These are phyloP conservation scores for Scedosporium minutisporum DNA, from an alignment of 2,329 filamentous ascomycete genomes.

Conservation along the genomic window DNA sequence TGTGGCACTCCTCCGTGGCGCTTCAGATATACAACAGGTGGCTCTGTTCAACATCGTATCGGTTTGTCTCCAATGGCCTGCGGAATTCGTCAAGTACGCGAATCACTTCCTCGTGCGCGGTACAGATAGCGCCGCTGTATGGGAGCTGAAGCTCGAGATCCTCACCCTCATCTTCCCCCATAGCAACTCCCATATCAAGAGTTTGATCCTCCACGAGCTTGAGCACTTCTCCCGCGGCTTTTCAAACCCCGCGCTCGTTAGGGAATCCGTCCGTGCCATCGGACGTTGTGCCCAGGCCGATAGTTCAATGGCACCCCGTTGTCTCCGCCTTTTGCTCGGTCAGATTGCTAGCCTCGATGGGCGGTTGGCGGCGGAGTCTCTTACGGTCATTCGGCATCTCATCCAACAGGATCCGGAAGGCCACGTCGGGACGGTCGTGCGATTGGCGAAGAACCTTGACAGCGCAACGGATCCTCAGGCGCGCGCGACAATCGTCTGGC, in stretches of 20 bases:
- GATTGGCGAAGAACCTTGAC: constrained; percentile 84
- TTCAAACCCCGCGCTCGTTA: constrained; percentile 63
- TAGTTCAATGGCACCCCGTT: constrained; percentile 60
- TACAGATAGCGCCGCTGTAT: constrained; percentile 70
- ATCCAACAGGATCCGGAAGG: constrained; percentile 82
- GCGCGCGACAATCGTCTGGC: constrained; percentile 90
- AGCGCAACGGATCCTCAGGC: constrained; percentile 79
- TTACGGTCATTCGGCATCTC: constrained; percentile 90
- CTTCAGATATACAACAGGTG: constrained; percentile 80
- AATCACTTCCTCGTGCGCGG: constrained; percentile 82
- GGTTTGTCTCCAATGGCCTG: constrained; percentile 68
- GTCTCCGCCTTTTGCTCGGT: constrained; percentile 70
- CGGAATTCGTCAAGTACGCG: constrained; percentile 77
- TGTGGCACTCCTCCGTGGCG: constrained; percentile 72
- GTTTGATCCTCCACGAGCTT: constrained; percentile 81
- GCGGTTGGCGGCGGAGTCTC: constrained; percentile 78
- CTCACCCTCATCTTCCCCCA: constrained; percentile 86
- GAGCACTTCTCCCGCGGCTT: constrained; percentile 78
- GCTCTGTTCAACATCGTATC: constrained; percentile 91
- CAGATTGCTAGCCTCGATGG: constrained; percentile 86
- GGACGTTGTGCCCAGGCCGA: constrained; percentile 84
- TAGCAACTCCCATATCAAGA: constrained; percentile 64
- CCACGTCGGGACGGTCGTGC: constrained; percentile 77
- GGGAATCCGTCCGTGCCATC: constrained; percentile 85
- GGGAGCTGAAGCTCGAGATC: constrained; percentile 85